These are phyloP conservation scores for Zopfia rhizophila DNA, from an alignment of 2,329 filamentous ascomycete species.

Conservation along the genomic window DNA sequence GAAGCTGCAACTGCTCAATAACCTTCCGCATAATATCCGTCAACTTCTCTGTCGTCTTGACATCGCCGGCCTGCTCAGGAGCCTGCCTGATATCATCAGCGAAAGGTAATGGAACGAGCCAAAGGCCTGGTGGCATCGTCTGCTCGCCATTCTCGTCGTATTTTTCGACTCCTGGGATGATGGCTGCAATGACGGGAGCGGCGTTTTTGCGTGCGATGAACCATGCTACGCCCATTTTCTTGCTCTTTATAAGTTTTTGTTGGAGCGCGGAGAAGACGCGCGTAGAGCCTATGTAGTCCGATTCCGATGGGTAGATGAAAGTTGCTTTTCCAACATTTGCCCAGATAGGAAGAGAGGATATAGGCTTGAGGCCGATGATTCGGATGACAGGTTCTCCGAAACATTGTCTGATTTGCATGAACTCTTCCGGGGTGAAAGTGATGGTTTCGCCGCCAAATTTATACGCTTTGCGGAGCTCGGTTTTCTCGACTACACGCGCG, in stretches of 20 bases:
- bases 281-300: constrained; percentile 88
- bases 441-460: constrained; percentile 95
- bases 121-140: constrained; percentile 82
- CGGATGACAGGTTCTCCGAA: constrained; percentile 87
- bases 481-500: constrained; percentile 78
- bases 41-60: constrained; percentile 69
- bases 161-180: constrained; percentile 78
- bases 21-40: constrained; percentile 85
- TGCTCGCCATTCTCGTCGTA: constrained; percentile 72
- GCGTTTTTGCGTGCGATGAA: constrained; percentile 85
- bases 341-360: constrained; percentile 80
- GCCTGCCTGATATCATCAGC: constrained; percentile 86
- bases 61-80: constrained; percentile 68
- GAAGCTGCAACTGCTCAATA: constrained; percentile 87
- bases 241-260: constrained; percentile 80
- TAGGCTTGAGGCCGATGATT: constrained; percentile 92
- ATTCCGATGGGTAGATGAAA: constrained; percentile 94
- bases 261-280: constrained; percentile 92
- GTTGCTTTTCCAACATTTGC: constrained; percentile 85
- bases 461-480: constrained; percentile 89
- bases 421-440: constrained; percentile 85
- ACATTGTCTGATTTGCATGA: constrained; percentile 74
- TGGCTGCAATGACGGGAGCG: constrained; percentile 79
- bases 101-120: constrained; percentile 88
- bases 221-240: constrained; percentile 90